Conservation (phyloP, 2,329 filamentous ascomycete genomes). For the Ilyonectria destructans region DNA sequence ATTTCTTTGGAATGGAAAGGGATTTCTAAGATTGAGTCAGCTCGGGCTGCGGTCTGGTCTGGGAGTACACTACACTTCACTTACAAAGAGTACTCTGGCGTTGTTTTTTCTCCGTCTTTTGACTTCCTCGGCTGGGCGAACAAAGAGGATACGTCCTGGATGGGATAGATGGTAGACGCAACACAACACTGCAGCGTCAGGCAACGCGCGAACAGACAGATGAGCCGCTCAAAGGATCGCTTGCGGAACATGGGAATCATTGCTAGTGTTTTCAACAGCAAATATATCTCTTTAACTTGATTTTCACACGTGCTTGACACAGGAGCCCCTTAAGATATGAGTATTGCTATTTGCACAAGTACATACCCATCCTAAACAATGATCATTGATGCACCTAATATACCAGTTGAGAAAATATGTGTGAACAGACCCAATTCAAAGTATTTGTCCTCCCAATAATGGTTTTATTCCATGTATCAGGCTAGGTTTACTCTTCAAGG, state of each 20-base stretch:
- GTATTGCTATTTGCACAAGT: too few relatives aligned
- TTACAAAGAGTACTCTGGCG: slow-evolving; percentile 32
- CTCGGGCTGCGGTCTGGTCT: slow-evolving; percentile 39
- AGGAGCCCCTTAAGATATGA: neutral
- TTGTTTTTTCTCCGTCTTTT: slow-evolving; percentile 32
- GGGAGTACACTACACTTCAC: slow-evolving; percentile 34
- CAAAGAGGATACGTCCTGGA: slow-evolving; percentile 32
- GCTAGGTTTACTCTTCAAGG: too few relatives aligned
- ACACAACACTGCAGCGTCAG: slow-evolving; percentile 30
- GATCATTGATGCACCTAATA: too few relatives aligned
- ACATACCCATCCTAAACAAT: too few relatives aligned
- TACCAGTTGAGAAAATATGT: too few relatives aligned
- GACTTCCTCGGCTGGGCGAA: slow-evolving; percentile 22
- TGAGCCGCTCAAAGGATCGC: slow-evolving; percentile 37
- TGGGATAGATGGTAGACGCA: slow-evolving; percentile 35
- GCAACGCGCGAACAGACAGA: slow-evolving; percentile 46
- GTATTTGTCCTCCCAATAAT: too few relatives aligned
- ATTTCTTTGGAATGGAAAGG: slow-evolving; percentile 29
- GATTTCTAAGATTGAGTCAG: slow-evolving; percentile 30
- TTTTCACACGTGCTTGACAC: neutral
- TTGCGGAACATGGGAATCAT: slow-evolving; percentile 33
- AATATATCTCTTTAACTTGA: neutral
- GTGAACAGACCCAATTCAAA: too few relatives aligned
- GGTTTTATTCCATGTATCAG: too few relatives aligned
- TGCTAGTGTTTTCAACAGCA: slow-evolving; percentile 13